A percentile compares a stretch with the other conserved stretches of the same genome.
These are phyloP conservation scores for Phaseolus lunatus DNA, from an alignment of 306 rosid genomes.

Conservation along the genomic window DNA sequence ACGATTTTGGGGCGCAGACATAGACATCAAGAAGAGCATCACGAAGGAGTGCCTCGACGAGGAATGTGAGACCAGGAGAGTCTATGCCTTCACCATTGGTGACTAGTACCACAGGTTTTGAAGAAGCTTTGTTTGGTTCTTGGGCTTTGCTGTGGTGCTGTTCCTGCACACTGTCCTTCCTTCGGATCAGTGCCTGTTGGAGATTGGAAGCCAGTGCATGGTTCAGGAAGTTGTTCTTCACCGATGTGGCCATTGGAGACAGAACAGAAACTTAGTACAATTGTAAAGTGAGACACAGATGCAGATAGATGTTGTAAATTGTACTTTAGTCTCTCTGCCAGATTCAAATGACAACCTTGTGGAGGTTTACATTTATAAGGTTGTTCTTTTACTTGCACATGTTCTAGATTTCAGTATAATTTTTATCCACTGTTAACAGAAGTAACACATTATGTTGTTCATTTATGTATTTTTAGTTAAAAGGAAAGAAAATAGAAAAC, in stretches of 20 bases:
- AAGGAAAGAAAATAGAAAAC: background rate
- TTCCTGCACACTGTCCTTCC: constrained; percentile 42
- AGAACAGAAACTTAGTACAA: constrained; percentile 11
- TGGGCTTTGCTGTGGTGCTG: constrained; percentile 30
- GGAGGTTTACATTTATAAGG: constrained; percentile 1
- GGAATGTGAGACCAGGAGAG: constrained; percentile 56
- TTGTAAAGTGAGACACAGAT: background rate
- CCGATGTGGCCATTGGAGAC: constrained; percentile 55
- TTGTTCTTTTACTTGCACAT: background rate
- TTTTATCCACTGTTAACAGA: background rate
- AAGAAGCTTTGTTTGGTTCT: constrained; percentile 34
- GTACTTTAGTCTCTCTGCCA: background rate
- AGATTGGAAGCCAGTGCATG: constrained; percentile 61
- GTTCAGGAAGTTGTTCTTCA: constrained; percentile 58
- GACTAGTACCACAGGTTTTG: constrained; percentile 55
- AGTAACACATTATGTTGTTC: background rate
- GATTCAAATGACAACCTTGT: background rate
- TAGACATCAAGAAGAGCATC: constrained; percentile 48
- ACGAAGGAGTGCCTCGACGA: constrained; percentile 55
- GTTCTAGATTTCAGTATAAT: background rate
- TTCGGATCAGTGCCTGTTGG: constrained; percentile 53
- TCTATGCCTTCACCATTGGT: constrained; percentile 62
- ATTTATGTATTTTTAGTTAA: background rate
- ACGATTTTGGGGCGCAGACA: constrained; percentile 66
- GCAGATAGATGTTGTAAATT: background rate